phyloP scores from a whole-genome alignment of 345 rosid genomes.

The Eutrema heterophyllum region DNA sequence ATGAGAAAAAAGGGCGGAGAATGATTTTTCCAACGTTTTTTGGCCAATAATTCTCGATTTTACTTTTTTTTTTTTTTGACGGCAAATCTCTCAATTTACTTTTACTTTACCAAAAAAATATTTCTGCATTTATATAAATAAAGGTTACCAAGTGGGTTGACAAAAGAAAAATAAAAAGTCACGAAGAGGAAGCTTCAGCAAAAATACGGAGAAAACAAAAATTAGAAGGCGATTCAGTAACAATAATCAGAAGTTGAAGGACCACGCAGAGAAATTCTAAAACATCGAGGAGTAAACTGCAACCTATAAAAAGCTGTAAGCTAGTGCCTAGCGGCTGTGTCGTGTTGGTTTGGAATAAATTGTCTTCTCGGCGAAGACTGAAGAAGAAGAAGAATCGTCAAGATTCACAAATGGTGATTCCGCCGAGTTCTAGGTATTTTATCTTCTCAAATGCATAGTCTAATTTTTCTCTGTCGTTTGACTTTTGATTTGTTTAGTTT shows the following conservation, averaged over 20 bases:
- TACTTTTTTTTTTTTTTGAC: too few species aligned
- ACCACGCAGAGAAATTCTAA: background rate
- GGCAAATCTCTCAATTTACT: too few species aligned
- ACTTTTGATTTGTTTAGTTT: background rate
- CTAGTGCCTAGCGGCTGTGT: background rate
- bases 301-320: background rate
- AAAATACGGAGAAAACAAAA: too few species aligned
- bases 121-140: too few species aligned
- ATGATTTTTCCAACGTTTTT: too few species aligned
- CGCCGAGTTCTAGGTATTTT: conserved; percentile 4
- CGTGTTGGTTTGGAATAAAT: background rate
- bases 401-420: conserved; percentile 13
- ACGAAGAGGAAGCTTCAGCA: too few species aligned
- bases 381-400: background rate
- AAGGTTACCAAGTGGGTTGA: too few species aligned
- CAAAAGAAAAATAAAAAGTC: too few species aligned
- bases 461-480: background rate
- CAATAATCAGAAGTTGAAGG: background rate
- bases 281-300: conserved; percentile 9
- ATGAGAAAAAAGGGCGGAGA: too few species aligned
- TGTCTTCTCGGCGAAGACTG: background rate
- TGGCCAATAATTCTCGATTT: too few species aligned
- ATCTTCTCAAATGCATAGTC: background rate
- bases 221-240: background rate
- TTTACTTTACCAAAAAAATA: too few species aligned